Evolutionary conservation across 495 filamentous ascomycete species (phyloP).

Genomic region (Lophiotrema nucula): DNA sequence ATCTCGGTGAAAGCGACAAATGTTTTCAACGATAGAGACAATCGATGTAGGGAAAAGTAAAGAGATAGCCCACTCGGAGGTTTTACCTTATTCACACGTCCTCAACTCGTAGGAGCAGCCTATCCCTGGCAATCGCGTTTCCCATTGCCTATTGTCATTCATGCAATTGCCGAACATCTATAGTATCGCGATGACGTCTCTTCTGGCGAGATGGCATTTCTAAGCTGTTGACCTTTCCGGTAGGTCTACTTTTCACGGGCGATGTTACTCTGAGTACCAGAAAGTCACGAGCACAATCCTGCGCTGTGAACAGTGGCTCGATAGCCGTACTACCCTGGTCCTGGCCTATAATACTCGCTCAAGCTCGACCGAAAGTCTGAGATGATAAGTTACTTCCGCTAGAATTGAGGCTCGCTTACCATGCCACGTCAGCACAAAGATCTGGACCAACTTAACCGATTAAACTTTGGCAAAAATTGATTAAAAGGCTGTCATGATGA

Average conservation of each 20-base stretch:
- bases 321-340: neutral
- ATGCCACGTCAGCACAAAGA: conserved; percentile 19
- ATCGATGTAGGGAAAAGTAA: too few relatives aligned
- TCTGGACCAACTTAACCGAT: neutral
- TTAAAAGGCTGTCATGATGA: conserved; percentile 17
- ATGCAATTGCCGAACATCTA: too few relatives aligned
- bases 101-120: too few relatives aligned
- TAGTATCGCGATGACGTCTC: too few relatives aligned
- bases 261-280: neutral
- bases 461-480: conserved; percentile 10
- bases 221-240: too few relatives aligned
- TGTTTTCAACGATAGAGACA: too few relatives aligned
- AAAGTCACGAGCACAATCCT: conserved; percentile 3
- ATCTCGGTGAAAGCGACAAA: neutral
- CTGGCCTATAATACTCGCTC: conserved; percentile 8
- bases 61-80: neutral
- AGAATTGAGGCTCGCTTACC: neutral
- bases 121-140: too few relatives aligned
- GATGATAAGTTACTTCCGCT: neutral
- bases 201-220: too few relatives aligned
- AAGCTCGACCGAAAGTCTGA: neutral
- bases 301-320: neutral
- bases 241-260: neutral
- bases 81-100: neutral
- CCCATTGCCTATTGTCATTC: too few relatives aligned